phyloP scores from a whole-genome alignment of 1,284 basidiomycete species.

The Neonothopanus nambi region DNA sequence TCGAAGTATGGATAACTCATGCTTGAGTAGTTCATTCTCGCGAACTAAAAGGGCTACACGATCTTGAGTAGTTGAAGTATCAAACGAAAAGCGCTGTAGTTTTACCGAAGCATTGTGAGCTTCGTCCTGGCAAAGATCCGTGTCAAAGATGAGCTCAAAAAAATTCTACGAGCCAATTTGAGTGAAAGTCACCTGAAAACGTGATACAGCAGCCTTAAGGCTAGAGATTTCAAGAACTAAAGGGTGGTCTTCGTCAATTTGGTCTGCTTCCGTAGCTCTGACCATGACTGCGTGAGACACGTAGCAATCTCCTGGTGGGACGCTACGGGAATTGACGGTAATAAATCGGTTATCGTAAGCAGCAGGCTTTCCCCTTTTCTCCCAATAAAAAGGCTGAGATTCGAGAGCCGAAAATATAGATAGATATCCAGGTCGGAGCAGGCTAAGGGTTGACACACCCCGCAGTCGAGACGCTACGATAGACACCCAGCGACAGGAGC shows the following conservation, averaged over 20 bases:
- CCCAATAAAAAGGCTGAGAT: too few species aligned
- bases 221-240: conserved; percentile 64
- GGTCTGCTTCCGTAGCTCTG: neutral
- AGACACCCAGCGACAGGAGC: too few species aligned
- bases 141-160: conserved; percentile 11
- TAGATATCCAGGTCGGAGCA: too few species aligned
- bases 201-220: conserved; percentile 60
- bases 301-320: neutral
- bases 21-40: conserved; percentile 54
- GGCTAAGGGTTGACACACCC: too few species aligned
- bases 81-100: conserved; percentile 61
- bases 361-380: too few species aligned
- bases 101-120: conserved; percentile 63
- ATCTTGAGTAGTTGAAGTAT: conserved; percentile 49
- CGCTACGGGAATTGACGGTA: too few species aligned
- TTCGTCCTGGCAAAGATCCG: conserved; percentile 54
- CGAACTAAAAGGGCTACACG: conserved; percentile 48
- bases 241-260: conserved; percentile 56
- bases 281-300: conserved; percentile 1
- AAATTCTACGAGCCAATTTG: neutral
- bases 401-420: too few species aligned
- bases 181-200: conserved; percentile 21
- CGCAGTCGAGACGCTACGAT: too few species aligned
- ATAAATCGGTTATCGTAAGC: too few species aligned
- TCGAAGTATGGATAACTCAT: conserved; percentile 55